Evolutionary conservation across 2,329 filamentous ascomycete genomes (phyloP).

Genomic region (Phialocephala subalpina): DNA sequence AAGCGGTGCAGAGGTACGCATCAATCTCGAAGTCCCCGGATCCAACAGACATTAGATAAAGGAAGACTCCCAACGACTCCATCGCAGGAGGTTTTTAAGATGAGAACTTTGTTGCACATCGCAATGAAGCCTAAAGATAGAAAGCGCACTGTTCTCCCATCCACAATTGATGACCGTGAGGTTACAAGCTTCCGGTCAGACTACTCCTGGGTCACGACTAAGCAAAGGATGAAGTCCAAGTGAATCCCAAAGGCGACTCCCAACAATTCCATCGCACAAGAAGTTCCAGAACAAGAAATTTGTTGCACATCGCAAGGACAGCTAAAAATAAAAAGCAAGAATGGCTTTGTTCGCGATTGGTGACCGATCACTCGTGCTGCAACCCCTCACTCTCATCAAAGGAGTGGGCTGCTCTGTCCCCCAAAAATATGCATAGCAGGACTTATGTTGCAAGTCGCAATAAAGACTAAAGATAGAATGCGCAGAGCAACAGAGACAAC

Average conservation of each 20-base stretch:
- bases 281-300: too few species aligned
- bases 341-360: too few species aligned
- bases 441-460: constrained; percentile 17
- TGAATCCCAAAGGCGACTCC: too few species aligned
- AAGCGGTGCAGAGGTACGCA: too few species aligned
- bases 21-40: too few species aligned
- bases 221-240: not conserved
- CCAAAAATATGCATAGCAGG: not conserved
- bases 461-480: constrained; percentile 19
- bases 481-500: not conserved
- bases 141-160: not conserved
- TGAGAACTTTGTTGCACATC: not conserved
- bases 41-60: not conserved
- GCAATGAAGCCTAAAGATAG: not conserved
- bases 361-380: too few species aligned
- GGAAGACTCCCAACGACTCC: not conserved
- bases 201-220: not conserved
- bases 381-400: too few species aligned
- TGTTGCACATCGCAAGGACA: too few species aligned
- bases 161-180: not conserved
- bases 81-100: not conserved
- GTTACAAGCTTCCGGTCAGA: not conserved
- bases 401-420: too few species aligned
- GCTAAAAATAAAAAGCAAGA: too few species aligned
- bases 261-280: too few species aligned